Evolutionary conservation across 148 eudicot genomes (phyloP).

Genomic region (Camellia granthamiana): DNA sequence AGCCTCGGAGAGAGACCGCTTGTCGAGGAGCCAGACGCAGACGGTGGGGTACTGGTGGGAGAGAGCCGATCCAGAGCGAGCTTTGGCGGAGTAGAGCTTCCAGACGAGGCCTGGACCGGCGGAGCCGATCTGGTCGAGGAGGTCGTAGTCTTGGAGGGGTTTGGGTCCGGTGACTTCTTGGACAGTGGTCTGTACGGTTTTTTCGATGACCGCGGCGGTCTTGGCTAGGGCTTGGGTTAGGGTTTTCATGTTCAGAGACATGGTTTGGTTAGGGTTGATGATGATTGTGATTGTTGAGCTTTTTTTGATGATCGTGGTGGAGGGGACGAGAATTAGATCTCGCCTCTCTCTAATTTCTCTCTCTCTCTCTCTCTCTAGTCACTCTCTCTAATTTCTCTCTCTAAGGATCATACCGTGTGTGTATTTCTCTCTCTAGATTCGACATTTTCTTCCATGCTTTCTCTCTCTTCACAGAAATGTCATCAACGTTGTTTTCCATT

Average conservation of each 20-base stretch:
- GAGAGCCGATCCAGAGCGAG: constrained; percentile 41
- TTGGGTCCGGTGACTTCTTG: constrained; percentile 95
- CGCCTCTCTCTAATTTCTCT: neutral
- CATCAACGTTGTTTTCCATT: too few relatives aligned
- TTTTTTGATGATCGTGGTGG: neutral
- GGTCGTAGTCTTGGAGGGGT: constrained; percentile 80
- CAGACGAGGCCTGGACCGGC: constrained; percentile 89
- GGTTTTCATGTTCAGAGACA: constrained; percentile 92
- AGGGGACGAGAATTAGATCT: neutral
- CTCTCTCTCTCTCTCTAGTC: neutral
- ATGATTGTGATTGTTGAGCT: neutral
- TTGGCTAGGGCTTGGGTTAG: constrained; percentile 92
- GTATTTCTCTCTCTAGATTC: too few relatives aligned
- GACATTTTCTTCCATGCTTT: too few relatives aligned
- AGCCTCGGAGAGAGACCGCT: constrained; percentile 56
- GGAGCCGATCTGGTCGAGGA: constrained; percentile 82
- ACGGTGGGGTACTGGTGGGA: constrained; percentile 73
- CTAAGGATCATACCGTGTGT: neutral
- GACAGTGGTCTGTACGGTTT: constrained; percentile 83
- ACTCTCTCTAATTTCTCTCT: neutral
- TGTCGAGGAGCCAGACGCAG: constrained; percentile 89
- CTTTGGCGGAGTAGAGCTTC: constrained; percentile 84
- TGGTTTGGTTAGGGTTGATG: constrained; percentile 14
- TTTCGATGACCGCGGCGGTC: constrained; percentile 90
- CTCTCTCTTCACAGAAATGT: too few relatives aligned